Evolutionary conservation across 148 eudicot species (phyloP).

Genomic region (Camellia lanceoleosa): DNA sequence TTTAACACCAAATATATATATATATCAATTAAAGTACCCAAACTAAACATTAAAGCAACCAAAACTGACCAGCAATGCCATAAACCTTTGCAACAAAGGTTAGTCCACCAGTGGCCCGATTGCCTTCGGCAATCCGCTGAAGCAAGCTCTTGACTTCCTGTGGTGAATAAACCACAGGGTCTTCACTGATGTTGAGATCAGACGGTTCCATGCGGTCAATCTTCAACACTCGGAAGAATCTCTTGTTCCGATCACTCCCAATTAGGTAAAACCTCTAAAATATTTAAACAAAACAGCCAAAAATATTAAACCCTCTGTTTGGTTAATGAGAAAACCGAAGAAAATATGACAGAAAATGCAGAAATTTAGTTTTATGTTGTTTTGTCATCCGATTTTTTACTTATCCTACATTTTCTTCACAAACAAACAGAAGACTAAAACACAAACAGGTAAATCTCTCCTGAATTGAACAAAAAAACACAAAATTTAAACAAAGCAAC

Average conservation of each 20-base stretch:
- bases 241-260: constrained; percentile 87
- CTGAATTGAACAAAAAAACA: no score
- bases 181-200: constrained; percentile 85
- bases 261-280: constrained; percentile 80
- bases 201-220: constrained; percentile 89
- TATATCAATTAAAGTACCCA: background rate
- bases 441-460: no score
- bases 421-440: background rate
- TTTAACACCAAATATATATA: background rate
- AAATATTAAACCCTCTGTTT: background rate
- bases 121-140: constrained; percentile 89
- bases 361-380: background rate
- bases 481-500: no score
- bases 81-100: constrained; percentile 77
- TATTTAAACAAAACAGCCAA: background rate
- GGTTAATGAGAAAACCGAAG: background rate
- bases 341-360: background rate
- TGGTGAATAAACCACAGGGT: constrained; percentile 86
- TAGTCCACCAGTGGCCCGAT: constrained; percentile 89
- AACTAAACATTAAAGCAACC: background rate
- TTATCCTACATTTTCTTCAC: background rate
- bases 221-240: constrained; percentile 75
- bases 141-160: constrained; percentile 84
- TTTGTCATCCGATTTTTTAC: background rate
- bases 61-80: constrained; percentile 73